phyloP scores from a whole-genome alignment of 305 asterid genomes.

The Caryopteris hybrid region DNA sequence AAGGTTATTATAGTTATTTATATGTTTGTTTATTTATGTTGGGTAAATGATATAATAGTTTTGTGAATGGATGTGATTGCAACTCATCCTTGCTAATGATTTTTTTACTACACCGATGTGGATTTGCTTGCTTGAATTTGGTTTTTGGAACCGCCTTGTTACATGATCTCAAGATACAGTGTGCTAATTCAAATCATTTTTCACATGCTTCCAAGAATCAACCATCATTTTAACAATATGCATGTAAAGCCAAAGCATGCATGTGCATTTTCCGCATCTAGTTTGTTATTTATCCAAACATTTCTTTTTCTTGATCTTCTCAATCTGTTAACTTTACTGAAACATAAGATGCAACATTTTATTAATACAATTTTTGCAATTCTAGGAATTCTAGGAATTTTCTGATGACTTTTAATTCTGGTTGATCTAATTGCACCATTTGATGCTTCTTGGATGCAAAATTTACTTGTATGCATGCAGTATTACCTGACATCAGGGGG shows the following conservation, averaged over 20 bases:
- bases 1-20: conserved; percentile 37
- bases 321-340: background rate
- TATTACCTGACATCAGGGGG: conserved; percentile 81
- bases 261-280: background rate
- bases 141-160: background rate
- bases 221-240: background rate
- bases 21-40: too few species aligned
- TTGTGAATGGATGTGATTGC: background rate
- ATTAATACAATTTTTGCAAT: too few species aligned
- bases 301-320: background rate
- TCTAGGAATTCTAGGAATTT: too few species aligned
- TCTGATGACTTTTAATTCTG: background rate
- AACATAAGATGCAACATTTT: background rate
- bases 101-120: background rate
- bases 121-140: background rate
- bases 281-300: background rate
- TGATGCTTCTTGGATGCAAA: conserved; percentile 16
- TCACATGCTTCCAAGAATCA: background rate
- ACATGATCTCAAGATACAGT: background rate
- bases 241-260: background rate
- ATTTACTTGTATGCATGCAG: conserved; percentile 46
- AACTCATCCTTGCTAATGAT: background rate
- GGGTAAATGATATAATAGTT: background rate
- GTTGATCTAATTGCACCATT: background rate
- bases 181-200: background rate